phyloP scores from a whole-genome alignment of 2,329 filamentous ascomycete genomes.

The Ophiostoma populinum region DNA sequence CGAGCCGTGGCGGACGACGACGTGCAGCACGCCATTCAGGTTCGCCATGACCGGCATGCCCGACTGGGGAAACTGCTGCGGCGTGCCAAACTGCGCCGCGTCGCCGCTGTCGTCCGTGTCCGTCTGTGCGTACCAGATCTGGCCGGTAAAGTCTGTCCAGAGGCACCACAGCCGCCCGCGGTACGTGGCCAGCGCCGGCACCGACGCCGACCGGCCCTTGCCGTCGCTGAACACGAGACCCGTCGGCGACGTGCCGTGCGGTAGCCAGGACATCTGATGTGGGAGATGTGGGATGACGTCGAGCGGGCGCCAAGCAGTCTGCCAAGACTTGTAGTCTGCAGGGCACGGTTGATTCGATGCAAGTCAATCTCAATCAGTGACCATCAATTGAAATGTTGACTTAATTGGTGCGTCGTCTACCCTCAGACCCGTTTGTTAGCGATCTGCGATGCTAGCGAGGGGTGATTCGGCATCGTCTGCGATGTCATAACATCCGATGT shows the following conservation, averaged over 20 bases:
- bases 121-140: conserved; percentile 18
- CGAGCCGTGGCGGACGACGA: conserved; percentile 15
- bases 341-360: too few species aligned
- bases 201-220: conserved; percentile 16
- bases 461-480: too few species aligned
- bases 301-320: not conserved
- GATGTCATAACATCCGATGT: too few species aligned
- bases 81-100: conserved; percentile 14
- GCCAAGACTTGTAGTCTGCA: too few species aligned
- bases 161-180: conserved; percentile 20
- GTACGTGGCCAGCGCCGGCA: conserved; percentile 19
- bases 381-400: too few species aligned
- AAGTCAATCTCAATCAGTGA: too few species aligned
- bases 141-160: conserved; percentile 18
- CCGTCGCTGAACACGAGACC: conserved; percentile 15
- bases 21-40: conserved; percentile 19
- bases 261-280: conserved; percentile 16
- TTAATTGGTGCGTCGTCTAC: too few species aligned
- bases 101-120: conserved; percentile 13
- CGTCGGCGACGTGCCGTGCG: conserved; percentile 15
- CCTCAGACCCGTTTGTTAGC: too few species aligned
- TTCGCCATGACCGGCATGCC: conserved; percentile 19
- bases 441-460: too few species aligned
- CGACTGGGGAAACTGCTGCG: conserved; percentile 15
- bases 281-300: not conserved